Conservation (phyloP, 2,329 filamentous ascomycete genomes). For the Fusarium proliferatum region DNA sequence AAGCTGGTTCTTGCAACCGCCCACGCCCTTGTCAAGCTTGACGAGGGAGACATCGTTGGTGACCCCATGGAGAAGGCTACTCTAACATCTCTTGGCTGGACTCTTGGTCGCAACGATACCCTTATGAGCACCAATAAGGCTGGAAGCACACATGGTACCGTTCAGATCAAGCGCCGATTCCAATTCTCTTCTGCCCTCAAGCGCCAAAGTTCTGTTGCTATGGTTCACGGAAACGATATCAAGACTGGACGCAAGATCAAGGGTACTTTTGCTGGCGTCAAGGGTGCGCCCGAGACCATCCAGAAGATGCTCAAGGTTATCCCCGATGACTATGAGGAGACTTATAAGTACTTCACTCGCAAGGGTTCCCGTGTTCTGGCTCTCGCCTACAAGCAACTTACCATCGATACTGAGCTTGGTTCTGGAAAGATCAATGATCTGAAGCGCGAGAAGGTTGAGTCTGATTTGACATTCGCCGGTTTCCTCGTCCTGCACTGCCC, state of each 20-base stretch:
- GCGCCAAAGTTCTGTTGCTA: constrained; percentile 93
- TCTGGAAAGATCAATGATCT: constrained; percentile 90
- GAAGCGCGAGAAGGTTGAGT: constrained; percentile 92
- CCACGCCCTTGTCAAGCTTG: constrained; percentile 93
- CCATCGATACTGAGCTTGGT: constrained; percentile 82
- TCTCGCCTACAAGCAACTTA: constrained; percentile 92
- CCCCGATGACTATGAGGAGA: constrained; percentile 93
- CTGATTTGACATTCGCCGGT: constrained; percentile 86
- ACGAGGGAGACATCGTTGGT: constrained; percentile 96
- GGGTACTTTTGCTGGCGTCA: constrained; percentile 93
- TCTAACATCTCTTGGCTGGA: constrained; percentile 88
- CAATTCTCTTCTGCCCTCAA: constrained; percentile 98
- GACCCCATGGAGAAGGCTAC: constrained; percentile 99
- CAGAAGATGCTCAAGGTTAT: constrained; percentile 88
- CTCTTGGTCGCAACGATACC: constrained; percentile 87
- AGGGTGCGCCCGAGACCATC: constrained; percentile 97
- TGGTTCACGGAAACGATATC: constrained; percentile 77
- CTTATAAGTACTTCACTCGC: constrained; percentile 96
- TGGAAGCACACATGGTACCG: constrained; percentile 67
- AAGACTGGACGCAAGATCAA: constrained; percentile 80
- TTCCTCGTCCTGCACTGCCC: constrained; percentile 97
- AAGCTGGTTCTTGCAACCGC: constrained; percentile 94
- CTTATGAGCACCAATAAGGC: constrained; percentile 70
- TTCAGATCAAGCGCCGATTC: constrained; percentile 96
- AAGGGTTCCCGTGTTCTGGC: constrained; percentile 95